Evolutionary conservation across 1,139 yeast genomes (phyloP), one percentile per base, ranked within the genome.

Genomic region (Yamadazyma dushanensis): DNA sequence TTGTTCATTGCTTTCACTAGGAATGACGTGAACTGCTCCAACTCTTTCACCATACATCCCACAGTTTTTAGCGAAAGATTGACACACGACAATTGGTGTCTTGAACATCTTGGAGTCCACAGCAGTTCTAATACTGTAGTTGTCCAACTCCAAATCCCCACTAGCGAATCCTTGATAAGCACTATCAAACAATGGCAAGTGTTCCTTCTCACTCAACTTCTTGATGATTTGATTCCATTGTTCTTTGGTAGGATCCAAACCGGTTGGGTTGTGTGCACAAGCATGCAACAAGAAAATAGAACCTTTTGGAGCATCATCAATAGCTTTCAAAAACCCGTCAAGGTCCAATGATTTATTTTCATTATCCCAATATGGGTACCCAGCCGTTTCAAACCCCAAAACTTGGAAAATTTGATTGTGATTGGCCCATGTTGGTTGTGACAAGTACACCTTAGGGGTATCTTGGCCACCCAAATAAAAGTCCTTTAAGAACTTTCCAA

Each of bases 41-140:
- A 83, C 90, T 69, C 98, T 84, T 70, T 92, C 97, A 59, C 98
- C 98, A 59, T 92, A 92, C 80, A 92, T 84, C 49, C 98, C 98
- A 61, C 86, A 84, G 66, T 92, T 92, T 66, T 92, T 92, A 38
- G 97, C 96, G 64, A 92, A 92, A n/a, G 97, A 88, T 69, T 92
- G 98, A 63, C 96, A 86, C 41, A 92, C 76, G 20, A 83, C 48
- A 36, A 83, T 66, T 33, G 92, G 92, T 13, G 66, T 48, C 15
- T 50, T 39, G 40, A 68, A 53, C 35, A 43, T 49, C 42, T 51
- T 50, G 40, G 72, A 69, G 50, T 80, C 74, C 38, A 87, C 78
- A 49, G 95, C 96, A 56, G 78, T 71, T 54, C 96, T 79, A 34
- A 92, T 82, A 11, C 97, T 90, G 67, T 76, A 87, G 13, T 96